These are phyloP conservation scores for Trichoderma afroharzianum DNA, from an alignment of 2,329 filamentous ascomycete genomes.

Conservation along the genomic window DNA sequence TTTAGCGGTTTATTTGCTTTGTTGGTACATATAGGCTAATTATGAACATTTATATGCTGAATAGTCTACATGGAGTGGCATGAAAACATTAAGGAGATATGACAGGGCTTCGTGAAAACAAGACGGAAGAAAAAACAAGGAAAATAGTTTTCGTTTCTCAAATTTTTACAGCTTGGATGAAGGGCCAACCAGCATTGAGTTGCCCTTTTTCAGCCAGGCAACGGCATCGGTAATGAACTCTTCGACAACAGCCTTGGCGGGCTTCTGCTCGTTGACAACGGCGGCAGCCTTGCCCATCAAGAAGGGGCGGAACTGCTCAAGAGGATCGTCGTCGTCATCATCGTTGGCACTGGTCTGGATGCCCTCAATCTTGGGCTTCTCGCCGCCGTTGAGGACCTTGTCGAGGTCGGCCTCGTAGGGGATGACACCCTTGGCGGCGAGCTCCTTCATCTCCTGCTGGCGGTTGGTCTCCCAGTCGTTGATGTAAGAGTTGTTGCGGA, in stretches of 20 bases:
- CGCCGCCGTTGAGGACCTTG: conserved; percentile 61
- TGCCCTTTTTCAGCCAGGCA: conserved; percentile 63
- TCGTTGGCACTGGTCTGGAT: conserved; percentile 62
- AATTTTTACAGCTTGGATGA: conserved; percentile 59
- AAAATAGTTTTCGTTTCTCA: not conserved
- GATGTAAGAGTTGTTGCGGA: conserved; percentile 92
- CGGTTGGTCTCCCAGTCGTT: conserved; percentile 95
- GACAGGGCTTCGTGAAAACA: conserved; percentile 1
- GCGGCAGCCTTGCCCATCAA: conserved; percentile 97
- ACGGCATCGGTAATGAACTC: conserved; percentile 87
- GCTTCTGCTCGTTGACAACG: conserved; percentile 88
- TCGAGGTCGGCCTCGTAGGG: conserved; percentile 95
- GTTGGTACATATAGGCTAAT: conserved; percentile 8
- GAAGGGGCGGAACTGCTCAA: conserved; percentile 88
- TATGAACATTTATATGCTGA: conserved; percentile 16
- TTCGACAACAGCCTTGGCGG: conserved; percentile 86
- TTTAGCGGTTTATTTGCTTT: not conserved
- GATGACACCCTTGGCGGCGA: conserved; percentile 83
- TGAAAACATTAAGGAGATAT: conserved; percentile 13
- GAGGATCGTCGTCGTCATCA: conserved; percentile 69
- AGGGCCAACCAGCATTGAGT: conserved; percentile 52
- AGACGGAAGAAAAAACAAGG: conserved; percentile 10
- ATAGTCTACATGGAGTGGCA: conserved; percentile 25
- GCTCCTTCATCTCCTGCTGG: conserved; percentile 81
- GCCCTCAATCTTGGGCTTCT: conserved; percentile 57